phyloP scores from a whole-genome alignment of 2,329 filamentous ascomycete species.

The Pseudogymnoascus sp. region DNA sequence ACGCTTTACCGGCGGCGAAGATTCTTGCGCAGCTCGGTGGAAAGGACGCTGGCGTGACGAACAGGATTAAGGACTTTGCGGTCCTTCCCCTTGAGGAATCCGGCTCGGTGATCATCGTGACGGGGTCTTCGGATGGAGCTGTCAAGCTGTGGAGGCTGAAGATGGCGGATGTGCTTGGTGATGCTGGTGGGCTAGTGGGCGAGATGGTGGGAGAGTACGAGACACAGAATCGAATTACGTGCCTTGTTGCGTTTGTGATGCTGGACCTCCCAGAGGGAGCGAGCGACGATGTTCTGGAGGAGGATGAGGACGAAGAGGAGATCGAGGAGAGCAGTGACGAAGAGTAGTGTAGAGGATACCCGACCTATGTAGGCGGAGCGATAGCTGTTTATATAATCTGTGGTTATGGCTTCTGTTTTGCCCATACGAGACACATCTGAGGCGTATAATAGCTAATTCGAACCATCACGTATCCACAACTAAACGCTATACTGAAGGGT shows the following conservation, averaged over 20 bases:
- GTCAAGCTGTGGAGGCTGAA: slow-evolving; percentile 67
- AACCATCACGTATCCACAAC: background rate
- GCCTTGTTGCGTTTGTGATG: slow-evolving; percentile 80
- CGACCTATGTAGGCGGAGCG: background rate
- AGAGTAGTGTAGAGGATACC: slow-evolving; percentile 11
- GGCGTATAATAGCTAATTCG: background rate
- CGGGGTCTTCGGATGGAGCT: slow-evolving; percentile 77
- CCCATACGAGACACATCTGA: background rate
- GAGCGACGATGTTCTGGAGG: slow-evolving; percentile 35
- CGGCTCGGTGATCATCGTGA: slow-evolving; percentile 50
- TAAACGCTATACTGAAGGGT: background rate
- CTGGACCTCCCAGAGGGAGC: slow-evolving; percentile 53
- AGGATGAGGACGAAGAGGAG: slow-evolving; percentile 21
- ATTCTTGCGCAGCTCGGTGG: slow-evolving; percentile 74
- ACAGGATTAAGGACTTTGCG: slow-evolving; percentile 79
- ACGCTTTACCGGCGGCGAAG: slow-evolving; percentile 49
- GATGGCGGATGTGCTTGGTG: slow-evolving; percentile 29
- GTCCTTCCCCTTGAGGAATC: slow-evolving; percentile 48
- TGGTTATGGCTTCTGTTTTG: background rate
- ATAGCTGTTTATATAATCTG: background rate
- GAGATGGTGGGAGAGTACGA: slow-evolving; percentile 69
- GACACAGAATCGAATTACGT: slow-evolving; percentile 84
- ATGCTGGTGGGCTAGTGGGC: slow-evolving; percentile 28
- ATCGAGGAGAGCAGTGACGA: slow-evolving; percentile 18
- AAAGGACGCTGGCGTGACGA: slow-evolving; percentile 52